A percentile compares a stretch with the other conserved stretches of the same genome.
Evolutionary conservation across 192 early-diverging fungal genomes (phyloP).

Genomic region (Glomus cerebriforme): DNA sequence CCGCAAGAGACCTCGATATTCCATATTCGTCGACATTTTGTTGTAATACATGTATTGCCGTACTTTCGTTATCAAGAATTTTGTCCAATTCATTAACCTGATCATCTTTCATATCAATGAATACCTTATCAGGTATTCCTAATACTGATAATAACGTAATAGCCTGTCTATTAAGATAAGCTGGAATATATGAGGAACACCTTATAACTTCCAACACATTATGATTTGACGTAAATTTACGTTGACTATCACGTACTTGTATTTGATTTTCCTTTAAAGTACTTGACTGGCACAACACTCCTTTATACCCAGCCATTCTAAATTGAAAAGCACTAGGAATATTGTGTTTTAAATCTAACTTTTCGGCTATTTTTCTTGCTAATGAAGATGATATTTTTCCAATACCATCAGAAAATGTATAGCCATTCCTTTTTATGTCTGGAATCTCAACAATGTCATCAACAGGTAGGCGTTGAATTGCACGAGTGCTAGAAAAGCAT

Average conservation of each 20-base stretch:
- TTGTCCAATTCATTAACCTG: slow-evolving; percentile 43
- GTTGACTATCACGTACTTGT: slow-evolving; percentile 56
- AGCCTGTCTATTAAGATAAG: slow-evolving; percentile 66
- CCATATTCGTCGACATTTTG: slow-evolving; percentile 51
- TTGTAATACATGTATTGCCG: slow-evolving; percentile 41
- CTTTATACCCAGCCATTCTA: slow-evolving; percentile 68
- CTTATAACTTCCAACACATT: slow-evolving; percentile 60
- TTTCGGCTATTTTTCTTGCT: slow-evolving; percentile 43
- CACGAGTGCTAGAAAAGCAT: slow-evolving; percentile 70
- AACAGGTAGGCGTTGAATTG: slow-evolving; percentile 43
- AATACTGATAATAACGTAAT: slow-evolving; percentile 62
- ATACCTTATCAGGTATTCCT: slow-evolving; percentile 54
- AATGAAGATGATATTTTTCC: slow-evolving; percentile 61
- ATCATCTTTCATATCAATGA: slow-evolving; percentile 49
- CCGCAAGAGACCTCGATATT: slow-evolving; percentile 39
- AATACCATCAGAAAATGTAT: slow-evolving; percentile 74
- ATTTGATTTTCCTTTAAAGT: slow-evolving; percentile 39
- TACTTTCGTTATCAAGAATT: slow-evolving; percentile 40
- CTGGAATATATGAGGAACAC: slow-evolving; percentile 48
- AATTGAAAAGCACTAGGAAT: slow-evolving; percentile 72
- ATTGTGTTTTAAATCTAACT: slow-evolving; percentile 41
- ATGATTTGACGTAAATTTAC: slow-evolving; percentile 59
- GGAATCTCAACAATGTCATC: slow-evolving; percentile 48
- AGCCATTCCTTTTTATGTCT: slow-evolving; percentile 62
- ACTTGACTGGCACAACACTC: slow-evolving; percentile 50